phyloP scores from a whole-genome alignment of 257 asterid genomes.

The Capsicum rhomboideum region DNA sequence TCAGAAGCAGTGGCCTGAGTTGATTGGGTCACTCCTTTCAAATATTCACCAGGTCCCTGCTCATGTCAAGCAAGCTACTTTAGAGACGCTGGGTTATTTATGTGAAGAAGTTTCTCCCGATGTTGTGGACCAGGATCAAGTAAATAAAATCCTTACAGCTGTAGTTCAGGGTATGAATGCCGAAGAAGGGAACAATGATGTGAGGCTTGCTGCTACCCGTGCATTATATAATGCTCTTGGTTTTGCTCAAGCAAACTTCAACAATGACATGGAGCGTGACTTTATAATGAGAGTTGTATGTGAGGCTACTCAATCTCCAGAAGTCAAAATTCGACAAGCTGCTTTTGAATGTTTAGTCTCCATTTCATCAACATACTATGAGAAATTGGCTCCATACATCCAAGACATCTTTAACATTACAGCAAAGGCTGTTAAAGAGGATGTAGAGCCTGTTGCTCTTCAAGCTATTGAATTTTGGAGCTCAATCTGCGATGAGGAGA shows the following conservation, averaged over 20 bases:
- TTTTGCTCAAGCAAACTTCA: constrained; percentile 77
- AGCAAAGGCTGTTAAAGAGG: constrained; percentile 65
- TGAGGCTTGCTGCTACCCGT: constrained; percentile 72
- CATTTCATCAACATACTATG: constrained; percentile 70
- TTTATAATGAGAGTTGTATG: constrained; percentile 82
- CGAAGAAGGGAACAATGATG: constrained; percentile 50
- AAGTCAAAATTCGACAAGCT: constrained; percentile 70
- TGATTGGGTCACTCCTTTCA: constrained; percentile 60
- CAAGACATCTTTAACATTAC: constrained; percentile 68
- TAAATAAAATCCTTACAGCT: constrained; percentile 73
- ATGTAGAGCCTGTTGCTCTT: constrained; percentile 75
- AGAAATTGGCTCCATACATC: constrained; percentile 63
- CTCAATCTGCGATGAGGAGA: constrained; percentile 74
- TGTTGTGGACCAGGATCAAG: constrained; percentile 74
- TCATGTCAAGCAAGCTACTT: constrained; percentile 75
- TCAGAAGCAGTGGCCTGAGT: constrained; percentile 85
- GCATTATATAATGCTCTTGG: constrained; percentile 79
- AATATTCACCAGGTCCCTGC: constrained; percentile 68
- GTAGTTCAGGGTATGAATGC: constrained; percentile 87
- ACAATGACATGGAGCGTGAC: constrained; percentile 78
- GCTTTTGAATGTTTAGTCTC: constrained; percentile 80
- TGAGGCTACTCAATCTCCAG: constrained; percentile 76
- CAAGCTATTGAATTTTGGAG: constrained; percentile 86
- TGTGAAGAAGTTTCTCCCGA: constrained; percentile 84
- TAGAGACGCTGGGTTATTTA: constrained; percentile 71